phyloP scores from a whole-genome alignment of 2,329 filamentous ascomycete species.

The Apiospora pterosperma region DNA sequence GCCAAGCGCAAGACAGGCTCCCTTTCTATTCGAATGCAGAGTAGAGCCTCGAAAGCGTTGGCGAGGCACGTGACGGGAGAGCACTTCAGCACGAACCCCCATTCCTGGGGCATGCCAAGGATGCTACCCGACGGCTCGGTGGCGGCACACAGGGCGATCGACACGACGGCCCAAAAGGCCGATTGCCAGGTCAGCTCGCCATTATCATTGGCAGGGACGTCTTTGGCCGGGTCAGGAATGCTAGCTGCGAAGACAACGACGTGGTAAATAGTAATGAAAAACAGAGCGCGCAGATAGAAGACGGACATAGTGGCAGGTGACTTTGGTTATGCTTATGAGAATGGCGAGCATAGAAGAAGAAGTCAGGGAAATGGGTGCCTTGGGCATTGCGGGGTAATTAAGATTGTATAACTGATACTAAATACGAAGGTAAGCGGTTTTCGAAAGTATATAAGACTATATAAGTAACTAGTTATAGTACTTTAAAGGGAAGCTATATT shows the following conservation, averaged over 20 bases:
- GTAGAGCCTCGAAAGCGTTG: background rate
- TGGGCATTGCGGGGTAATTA: too few species aligned
- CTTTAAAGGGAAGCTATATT: too few species aligned
- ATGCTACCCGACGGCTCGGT: background rate
- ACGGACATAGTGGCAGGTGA: too few species aligned
- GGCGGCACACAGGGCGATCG: background rate
- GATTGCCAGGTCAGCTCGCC: background rate
- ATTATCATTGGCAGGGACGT: background rate
- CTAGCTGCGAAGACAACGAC: background rate
- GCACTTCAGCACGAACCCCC: background rate
- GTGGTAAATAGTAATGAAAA: too few species aligned
- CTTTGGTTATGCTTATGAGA: too few species aligned
- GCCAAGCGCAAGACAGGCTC: background rate
- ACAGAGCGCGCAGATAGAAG: too few species aligned
- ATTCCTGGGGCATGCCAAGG: background rate
- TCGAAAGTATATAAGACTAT: too few species aligned
- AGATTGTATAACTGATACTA: too few species aligned
- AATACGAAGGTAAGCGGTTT: too few species aligned
- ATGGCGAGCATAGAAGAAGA: too few species aligned
- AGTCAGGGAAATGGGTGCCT: too few species aligned
- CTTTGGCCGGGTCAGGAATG: background rate
- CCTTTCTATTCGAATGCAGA: background rate
- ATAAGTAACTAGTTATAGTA: too few species aligned
- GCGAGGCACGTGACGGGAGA: background rate
- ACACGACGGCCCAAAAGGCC: background rate